phyloP scores from a whole-genome alignment of 352 stramenopile species.

The Globisporangium viniferum region DNA sequence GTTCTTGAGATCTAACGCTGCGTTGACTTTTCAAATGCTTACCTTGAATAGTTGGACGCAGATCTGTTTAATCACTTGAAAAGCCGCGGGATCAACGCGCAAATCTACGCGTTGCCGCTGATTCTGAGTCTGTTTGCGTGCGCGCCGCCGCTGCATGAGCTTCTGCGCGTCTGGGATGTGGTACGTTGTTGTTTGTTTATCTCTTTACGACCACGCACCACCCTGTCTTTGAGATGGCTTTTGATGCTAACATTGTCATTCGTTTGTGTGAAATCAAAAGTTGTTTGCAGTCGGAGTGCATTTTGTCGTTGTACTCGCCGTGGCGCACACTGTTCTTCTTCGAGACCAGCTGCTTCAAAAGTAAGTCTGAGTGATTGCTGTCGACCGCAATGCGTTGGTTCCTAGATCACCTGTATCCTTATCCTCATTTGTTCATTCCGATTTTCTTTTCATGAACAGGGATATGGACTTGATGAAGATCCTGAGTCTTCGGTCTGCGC shows the following conservation, averaged over 20 bases:
- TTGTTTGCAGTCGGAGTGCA: conserved; percentile 90
- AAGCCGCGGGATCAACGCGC: conserved; percentile 66
- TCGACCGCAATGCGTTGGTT: not conserved
- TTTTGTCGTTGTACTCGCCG: conserved; percentile 88
- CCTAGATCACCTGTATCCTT: too few relatives aligned
- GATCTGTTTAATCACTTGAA: conserved; percentile 82
- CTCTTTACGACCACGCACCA: not conserved
- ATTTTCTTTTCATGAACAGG: conserved; percentile 23
- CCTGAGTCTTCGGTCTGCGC: conserved; percentile 78
- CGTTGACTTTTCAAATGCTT: not conserved
- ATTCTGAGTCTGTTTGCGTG: conserved; percentile 90
- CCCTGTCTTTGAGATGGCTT: not conserved
- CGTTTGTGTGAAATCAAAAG: conserved; percentile 23
- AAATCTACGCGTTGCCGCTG: conserved; percentile 86
- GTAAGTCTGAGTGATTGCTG: conserved; percentile 27
- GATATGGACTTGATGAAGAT: conserved; percentile 90
- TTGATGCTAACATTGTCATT: not conserved
- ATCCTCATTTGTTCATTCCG: not conserved
- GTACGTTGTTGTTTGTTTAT: conserved; percentile 28
- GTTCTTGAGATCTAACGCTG: not conserved
- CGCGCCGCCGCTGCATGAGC: conserved; percentile 82
- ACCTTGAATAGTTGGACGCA: conserved; percentile 44
- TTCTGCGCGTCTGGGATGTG: conserved; percentile 90
- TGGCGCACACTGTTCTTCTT: conserved; percentile 86
- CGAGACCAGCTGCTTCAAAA: conserved; percentile 79